Conservation (phyloP, 2,329 filamentous ascomycete genomes). For the Neurospora sp. region DNA sequence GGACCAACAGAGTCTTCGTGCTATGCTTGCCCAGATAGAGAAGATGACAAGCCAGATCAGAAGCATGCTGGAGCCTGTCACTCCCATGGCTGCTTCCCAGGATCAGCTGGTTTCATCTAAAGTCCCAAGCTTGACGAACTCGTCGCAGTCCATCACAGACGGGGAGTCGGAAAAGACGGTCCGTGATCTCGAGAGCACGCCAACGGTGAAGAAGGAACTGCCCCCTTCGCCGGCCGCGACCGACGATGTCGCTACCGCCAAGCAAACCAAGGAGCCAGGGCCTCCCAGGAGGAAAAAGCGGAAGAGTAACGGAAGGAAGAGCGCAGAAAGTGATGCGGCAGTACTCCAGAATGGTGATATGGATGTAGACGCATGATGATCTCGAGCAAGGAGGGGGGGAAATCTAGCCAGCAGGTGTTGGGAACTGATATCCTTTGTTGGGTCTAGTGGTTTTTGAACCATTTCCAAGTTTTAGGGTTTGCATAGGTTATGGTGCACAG, state of each 20-base stretch:
- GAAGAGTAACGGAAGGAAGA: not conserved
- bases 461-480: not conserved
- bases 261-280: conserved; percentile 7
- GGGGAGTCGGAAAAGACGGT: conserved; percentile 9
- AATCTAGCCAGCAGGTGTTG: not conserved
- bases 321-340: not conserved
- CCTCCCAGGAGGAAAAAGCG: not conserved
- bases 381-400: not conserved
- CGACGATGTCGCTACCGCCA: conserved; percentile 14
- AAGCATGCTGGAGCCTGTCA: conserved; percentile 7
- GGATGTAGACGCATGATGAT: not conserved
- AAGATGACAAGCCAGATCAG: conserved; percentile 33
- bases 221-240: conserved; percentile 15
- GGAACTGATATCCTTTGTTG: not conserved
- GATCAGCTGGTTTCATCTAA: conserved; percentile 1
- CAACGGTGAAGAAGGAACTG: conserved; percentile 9
- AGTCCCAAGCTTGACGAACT: conserved; percentile 12
- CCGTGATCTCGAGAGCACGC: not conserved
- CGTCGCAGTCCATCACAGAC: conserved; percentile 11
- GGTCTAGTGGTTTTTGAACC: not conserved
- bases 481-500: not conserved
- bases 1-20: conserved; percentile 37
- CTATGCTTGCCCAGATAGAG: conserved; percentile 39
- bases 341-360: not conserved
- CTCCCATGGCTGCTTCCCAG: conserved; percentile 1